Conservation (phyloP, 208 protist species). For the Trypanosoma theileri region DNA sequence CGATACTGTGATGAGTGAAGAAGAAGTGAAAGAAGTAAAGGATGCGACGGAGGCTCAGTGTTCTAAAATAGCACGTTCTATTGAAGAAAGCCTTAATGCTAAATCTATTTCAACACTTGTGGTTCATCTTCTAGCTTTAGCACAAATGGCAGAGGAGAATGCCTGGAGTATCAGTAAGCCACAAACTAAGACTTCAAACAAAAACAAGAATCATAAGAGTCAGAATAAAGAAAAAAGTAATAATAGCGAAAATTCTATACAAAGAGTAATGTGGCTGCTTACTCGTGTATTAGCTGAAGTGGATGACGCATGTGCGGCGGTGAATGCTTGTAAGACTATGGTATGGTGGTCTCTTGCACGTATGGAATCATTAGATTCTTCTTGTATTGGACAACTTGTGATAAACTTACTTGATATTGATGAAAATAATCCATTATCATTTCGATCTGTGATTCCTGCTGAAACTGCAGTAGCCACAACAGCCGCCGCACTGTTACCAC, state of each 20-base stretch:
- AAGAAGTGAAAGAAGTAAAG: neutral
- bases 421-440: neutral
- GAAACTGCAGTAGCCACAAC: neutral
- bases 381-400: slow-evolving; percentile 32
- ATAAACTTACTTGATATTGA: slow-evolving; percentile 9
- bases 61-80: neutral
- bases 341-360: slow-evolving; percentile 76
- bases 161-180: slow-evolving; percentile 8
- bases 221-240: neutral
- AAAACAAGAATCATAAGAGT: neutral
- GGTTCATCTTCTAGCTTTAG: slow-evolving; percentile 41
- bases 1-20: neutral
- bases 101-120: slow-evolving; percentile 34
- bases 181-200: neutral
- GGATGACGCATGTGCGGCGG: slow-evolving; percentile 47
- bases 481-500: slow-evolving; percentile 7
- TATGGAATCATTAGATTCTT: slow-evolving; percentile 57
- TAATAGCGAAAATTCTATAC: neutral
- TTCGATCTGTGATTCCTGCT: neutral
- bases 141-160: slow-evolving; percentile 43
- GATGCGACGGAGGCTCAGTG: slow-evolving; percentile 2
- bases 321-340: slow-evolving; percentile 45
- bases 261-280: slow-evolving; percentile 29
- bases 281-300: slow-evolving; percentile 41
- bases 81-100: slow-evolving; percentile 37